Evolutionary conservation across 345 rosid genomes (phyloP).

Genomic region (Moricandia arvensis): DNA sequence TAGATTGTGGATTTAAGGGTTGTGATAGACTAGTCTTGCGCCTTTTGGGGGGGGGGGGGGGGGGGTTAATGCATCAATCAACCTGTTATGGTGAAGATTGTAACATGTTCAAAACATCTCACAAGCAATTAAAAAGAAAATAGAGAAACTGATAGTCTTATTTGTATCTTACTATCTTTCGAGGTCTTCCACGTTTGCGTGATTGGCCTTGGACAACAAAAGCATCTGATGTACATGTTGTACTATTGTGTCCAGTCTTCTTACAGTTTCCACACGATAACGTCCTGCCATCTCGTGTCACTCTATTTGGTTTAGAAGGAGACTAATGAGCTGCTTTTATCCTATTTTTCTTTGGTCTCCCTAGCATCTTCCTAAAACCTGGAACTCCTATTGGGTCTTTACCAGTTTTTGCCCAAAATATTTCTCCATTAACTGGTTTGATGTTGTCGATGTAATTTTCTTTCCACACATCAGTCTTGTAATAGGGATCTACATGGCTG

Average conservation of each 20-base stretch:
- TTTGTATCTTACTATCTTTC: not conserved
- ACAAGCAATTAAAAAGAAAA: not conserved
- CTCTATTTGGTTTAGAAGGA: not conserved
- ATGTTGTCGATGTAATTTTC: not conserved
- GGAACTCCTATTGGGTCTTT: not conserved
- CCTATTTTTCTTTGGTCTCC: not conserved
- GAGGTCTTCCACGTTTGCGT: not conserved
- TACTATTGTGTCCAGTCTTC: not conserved
- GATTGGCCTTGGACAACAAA: not conserved
- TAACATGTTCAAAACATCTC: not conserved
- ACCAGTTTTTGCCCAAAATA: not conserved
- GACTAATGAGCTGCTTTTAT: not conserved
- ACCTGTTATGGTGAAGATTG: not conserved
- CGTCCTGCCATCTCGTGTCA: not conserved
- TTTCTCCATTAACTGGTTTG: not conserved
- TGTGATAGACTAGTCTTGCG: not conserved
- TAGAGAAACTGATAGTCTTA: not conserved
- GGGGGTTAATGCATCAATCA: too few species aligned
- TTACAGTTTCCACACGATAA: not conserved
- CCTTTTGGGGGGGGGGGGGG: too few species aligned
- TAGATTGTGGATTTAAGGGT: not conserved
- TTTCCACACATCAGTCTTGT: not conserved
- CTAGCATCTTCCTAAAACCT: not conserved
- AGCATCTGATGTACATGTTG: not conserved
- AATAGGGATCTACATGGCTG: not conserved